Base-by-base conservation (phyloP, 1,139 yeast genomes). In the Blastobotrys ciferrii region DNA sequence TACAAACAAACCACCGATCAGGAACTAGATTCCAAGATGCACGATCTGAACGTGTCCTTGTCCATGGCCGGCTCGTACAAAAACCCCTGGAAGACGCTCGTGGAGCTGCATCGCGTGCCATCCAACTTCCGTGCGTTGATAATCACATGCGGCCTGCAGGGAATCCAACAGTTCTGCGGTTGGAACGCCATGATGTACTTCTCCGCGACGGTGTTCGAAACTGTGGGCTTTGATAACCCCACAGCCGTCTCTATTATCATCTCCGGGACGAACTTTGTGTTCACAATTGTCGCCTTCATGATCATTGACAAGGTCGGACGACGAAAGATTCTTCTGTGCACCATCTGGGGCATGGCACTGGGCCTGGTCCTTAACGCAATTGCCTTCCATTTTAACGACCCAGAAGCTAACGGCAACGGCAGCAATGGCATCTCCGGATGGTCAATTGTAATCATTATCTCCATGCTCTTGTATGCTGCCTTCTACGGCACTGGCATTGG, bases 121-220 rank as follows among this genome's bases (percentile, higher is more conserved):
- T 56, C 94, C 2, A 89, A 91, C 67, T 78, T 87, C 55, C 78
- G 97, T 60, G 97, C 97, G 5, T 75, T 91, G 53, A 73, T 89
- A 36, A 81, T 91, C 59, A 92, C 94, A 6, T 88, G 96, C 73
- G 96, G 94, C 18, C 72, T 91, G 57, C 97, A 91, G 70, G 96
- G 95, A 53, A 86, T 91, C 62, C 98, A 91, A 72, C 98, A 91
- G 69, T 88, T 89, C 60, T 86, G 95, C 15, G 97, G 97, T 57
- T 89, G 91, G 79, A 91, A 91, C 70, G 87, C 97, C 4, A 77
- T 91, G 60, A 87, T 89, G 95, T 91, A 91, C 70, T 91, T 89
- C 68, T 84, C 95, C 49, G 83, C 95, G 32, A 89, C 96, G 1
- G 84, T 91, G 57, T 91, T 91, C 65, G 83, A 87, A 67, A 81